These are phyloP conservation scores for Teratosphaeria zuluensis DNA, from an alignment of 2,329 filamentous ascomycete genomes.

Conservation along the genomic window DNA sequence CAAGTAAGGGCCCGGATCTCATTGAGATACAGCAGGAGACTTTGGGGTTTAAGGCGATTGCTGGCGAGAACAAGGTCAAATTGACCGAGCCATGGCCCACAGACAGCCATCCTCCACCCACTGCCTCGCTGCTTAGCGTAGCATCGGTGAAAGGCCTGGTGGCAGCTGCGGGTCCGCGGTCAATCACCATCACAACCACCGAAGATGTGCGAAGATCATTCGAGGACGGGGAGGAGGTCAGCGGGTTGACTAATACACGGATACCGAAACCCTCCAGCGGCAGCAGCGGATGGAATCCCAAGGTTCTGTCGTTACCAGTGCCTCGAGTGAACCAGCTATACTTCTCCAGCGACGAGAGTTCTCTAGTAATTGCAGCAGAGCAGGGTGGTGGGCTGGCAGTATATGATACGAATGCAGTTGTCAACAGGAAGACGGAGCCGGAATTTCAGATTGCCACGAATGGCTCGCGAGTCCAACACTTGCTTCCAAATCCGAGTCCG, in stretches of 20 bases:
- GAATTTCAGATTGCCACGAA: slow-evolving; percentile 71
- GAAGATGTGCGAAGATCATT: slow-evolving; percentile 71
- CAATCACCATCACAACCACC: slow-evolving; percentile 65
- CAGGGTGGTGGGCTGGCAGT: slow-evolving; percentile 71
- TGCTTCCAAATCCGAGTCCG: slow-evolving; percentile 68
- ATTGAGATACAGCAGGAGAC: slow-evolving; percentile 68
- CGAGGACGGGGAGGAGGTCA: slow-evolving; percentile 21
- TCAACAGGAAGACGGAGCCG: slow-evolving; percentile 56
- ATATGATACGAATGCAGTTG: slow-evolving; percentile 63
- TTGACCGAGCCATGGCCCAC: slow-evolving; percentile 66
- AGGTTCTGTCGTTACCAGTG: slow-evolving; percentile 47
- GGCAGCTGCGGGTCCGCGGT: slow-evolving; percentile 77
- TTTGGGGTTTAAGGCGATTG: slow-evolving; percentile 66
- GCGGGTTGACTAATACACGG: neutral
- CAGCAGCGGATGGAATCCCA: slow-evolving; percentile 61
- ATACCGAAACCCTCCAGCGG: slow-evolving; percentile 33
- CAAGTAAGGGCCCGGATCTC: slow-evolving; percentile 30
- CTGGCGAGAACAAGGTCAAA: slow-evolving; percentile 72
- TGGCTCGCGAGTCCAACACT: slow-evolving; percentile 58
- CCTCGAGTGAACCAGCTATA: slow-evolving; percentile 77
- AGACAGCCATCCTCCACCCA: slow-evolving; percentile 59
- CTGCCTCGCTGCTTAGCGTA: slow-evolving; percentile 73
- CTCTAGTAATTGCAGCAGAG: slow-evolving; percentile 74
- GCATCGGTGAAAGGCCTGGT: slow-evolving; percentile 71
- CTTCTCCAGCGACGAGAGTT: slow-evolving; percentile 83